These are phyloP conservation scores for Vickermania ingenoplastis DNA, from an alignment of 208 protist genomes.

Conservation along the genomic window DNA sequence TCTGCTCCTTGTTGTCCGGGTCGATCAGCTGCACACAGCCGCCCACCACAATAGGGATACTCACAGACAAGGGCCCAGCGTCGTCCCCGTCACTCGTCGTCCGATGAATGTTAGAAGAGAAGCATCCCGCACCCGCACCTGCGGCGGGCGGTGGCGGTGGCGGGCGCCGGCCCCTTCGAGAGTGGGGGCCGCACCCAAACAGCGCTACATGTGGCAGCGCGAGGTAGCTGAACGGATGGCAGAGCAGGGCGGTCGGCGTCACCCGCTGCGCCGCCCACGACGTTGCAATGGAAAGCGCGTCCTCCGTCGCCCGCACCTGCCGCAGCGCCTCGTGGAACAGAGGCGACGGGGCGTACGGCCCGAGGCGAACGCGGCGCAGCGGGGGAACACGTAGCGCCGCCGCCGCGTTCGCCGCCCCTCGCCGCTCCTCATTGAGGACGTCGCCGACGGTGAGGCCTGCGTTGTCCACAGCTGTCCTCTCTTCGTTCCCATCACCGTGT, in stretches of 20 bases:
- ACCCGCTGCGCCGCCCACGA: background rate
- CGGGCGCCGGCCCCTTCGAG: background rate
- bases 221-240: conserved; percentile 3
- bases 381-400: background rate
- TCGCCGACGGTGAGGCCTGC: too few relatives aligned
- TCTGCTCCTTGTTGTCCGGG: conserved; percentile 54
- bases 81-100: background rate
- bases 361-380: background rate
- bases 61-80: conserved; percentile 3
- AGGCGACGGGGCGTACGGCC: background rate
- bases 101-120: background rate
- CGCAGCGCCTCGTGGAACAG: background rate
- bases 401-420: too few relatives aligned
- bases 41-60: conserved; percentile 64
- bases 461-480: too few relatives aligned
- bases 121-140: background rate
- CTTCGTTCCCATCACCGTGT: too few relatives aligned
- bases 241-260: background rate
- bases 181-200: background rate
- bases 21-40: conserved; percentile 57
- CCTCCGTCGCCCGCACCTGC: background rate
- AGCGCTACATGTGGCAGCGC: conserved; percentile 11
- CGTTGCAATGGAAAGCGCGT: background rate
- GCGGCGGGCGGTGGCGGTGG: background rate
- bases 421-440: too few relatives aligned